Percentiles rank a stretch among this genome's conserved stretches.
Conservation (phyloP, 2,329 filamentous ascomycete species). For the Trichoderma sp. region DNA sequence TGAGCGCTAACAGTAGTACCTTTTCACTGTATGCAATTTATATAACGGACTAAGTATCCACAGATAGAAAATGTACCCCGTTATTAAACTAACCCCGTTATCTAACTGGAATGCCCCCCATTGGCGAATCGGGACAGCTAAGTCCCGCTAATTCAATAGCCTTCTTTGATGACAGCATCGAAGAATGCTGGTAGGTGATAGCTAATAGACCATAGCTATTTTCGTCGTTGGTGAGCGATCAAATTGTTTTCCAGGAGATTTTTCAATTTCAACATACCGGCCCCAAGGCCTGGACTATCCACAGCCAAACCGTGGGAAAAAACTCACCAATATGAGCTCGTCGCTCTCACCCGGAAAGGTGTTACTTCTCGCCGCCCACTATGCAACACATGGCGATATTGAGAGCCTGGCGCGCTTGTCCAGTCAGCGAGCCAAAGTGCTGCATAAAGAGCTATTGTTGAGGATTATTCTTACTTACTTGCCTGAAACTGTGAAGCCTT, state of each 20-base stretch:
- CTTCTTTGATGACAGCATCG: conserved; percentile 15
- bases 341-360: conserved; percentile 64
- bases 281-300: conserved; percentile 4
- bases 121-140: conserved; percentile 4
- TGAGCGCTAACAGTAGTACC: neutral
- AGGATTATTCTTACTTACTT: conserved; percentile 74
- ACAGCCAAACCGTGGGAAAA: neutral
- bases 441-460: conserved; percentile 64
- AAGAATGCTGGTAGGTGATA: neutral
- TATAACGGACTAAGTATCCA: neutral
- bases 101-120: neutral
- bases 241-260: conserved; percentile 5
- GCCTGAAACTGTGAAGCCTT: conserved; percentile 66
- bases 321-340: conserved; percentile 25
- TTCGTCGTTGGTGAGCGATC: neutral
- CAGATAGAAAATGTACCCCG: neutral
- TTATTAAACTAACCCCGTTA: neutral
- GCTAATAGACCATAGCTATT: neutral
- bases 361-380: conserved; percentile 69
- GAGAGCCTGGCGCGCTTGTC: conserved; percentile 60
- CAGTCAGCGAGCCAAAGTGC: conserved; percentile 52
- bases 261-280: neutral
- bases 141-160: conserved; percentile 13
- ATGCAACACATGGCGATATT: conserved; percentile 65
- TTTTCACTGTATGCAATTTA: rapidly evolving